Evolutionary conservation across 2,329 filamentous ascomycete species (phyloP).

Genomic region (Tolypocladium amazonense): DNA sequence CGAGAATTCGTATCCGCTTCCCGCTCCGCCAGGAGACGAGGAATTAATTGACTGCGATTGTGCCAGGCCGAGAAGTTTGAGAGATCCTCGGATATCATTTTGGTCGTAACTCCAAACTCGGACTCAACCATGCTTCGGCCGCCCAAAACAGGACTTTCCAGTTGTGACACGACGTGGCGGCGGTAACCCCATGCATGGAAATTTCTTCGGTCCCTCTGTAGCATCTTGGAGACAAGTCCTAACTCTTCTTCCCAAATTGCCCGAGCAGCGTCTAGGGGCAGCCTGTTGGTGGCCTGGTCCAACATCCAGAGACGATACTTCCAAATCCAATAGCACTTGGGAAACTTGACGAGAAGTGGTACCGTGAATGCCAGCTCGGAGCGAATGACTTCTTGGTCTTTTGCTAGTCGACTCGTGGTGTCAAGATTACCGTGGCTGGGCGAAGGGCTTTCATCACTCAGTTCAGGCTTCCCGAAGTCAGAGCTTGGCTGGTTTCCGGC

Average conservation of each 20-base stretch:
- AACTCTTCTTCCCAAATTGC: conserved; percentile 79
- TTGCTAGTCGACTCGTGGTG: neutral
- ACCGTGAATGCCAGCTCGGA: conserved; percentile 75
- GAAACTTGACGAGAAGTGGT: conserved; percentile 71
- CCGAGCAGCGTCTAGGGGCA: conserved; percentile 46
- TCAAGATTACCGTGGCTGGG: neutral
- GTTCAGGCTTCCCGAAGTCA: conserved; percentile 12
- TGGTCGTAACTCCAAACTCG: conserved; percentile 84
- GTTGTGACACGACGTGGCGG: conserved; percentile 61
- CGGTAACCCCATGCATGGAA: conserved; percentile 97
- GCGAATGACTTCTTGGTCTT: conserved; percentile 38
- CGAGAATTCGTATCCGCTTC: conserved; percentile 52
- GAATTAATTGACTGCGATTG: conserved; percentile 74
- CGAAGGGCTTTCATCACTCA: neutral
- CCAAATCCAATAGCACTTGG: conserved; percentile 99
- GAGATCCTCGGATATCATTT: conserved; percentile 74
- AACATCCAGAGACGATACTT: conserved; percentile 87
- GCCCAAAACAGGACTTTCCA: conserved; percentile 49
- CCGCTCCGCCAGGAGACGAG: conserved; percentile 62
- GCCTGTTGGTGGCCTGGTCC: conserved; percentile 53
- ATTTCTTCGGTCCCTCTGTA: conserved; percentile 75
- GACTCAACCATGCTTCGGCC: conserved; percentile 58
- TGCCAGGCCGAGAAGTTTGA: conserved; percentile 99
- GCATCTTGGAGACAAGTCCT: conserved; percentile 75
- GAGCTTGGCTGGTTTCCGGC: conserved; percentile 37